Evolutionary conservation across 2,329 filamentous ascomycete species (phyloP).

Genomic region (Blastomyces parvus): DNA sequence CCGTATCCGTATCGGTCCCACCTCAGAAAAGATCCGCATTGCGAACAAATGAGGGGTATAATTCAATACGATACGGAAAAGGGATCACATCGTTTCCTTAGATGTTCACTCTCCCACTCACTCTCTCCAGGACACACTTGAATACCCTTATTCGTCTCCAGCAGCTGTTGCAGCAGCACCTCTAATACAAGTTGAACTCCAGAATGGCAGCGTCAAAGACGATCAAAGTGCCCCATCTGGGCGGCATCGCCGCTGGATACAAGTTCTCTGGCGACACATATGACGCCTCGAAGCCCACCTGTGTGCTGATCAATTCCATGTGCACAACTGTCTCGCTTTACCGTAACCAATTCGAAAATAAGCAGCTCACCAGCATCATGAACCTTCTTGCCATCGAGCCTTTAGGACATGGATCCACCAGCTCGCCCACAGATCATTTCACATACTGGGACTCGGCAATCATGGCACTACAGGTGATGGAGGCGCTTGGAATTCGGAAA

Average conservation of each 20-base stretch:
- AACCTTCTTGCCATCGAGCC: conserved; percentile 48
- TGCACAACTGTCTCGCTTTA: conserved; percentile 42
- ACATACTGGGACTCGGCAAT: conserved; percentile 49
- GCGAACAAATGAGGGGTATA: too few species aligned
- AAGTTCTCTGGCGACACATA: conserved; percentile 36
- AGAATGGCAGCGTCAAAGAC: conserved; percentile 20
- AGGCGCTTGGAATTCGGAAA: conserved; percentile 37
- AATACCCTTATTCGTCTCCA: not conserved
- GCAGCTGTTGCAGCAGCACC: not conserved
- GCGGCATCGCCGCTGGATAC: conserved; percentile 42
- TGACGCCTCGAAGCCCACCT: conserved; percentile 44
- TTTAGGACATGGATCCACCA: conserved; percentile 44
- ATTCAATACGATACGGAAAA: too few species aligned
- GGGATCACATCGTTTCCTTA: too few species aligned
- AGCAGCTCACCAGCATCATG: conserved; percentile 28
- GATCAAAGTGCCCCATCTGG: conserved; percentile 41
- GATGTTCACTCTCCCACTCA: too few species aligned
- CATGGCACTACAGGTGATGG: conserved; percentile 48
- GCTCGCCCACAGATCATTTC: conserved; percentile 37
- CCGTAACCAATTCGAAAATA: conserved; percentile 31
- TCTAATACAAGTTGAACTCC: not conserved
- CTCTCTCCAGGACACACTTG: not conserved
- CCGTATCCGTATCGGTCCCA: too few species aligned
- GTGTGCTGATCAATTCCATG: conserved; percentile 45
- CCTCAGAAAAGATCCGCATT: too few species aligned